A percentile compares a stretch with the other conserved stretches of the same genome.
Conservation (phyloP, 345 rosid genomes). For the Eucalyptus tenuipes region DNA sequence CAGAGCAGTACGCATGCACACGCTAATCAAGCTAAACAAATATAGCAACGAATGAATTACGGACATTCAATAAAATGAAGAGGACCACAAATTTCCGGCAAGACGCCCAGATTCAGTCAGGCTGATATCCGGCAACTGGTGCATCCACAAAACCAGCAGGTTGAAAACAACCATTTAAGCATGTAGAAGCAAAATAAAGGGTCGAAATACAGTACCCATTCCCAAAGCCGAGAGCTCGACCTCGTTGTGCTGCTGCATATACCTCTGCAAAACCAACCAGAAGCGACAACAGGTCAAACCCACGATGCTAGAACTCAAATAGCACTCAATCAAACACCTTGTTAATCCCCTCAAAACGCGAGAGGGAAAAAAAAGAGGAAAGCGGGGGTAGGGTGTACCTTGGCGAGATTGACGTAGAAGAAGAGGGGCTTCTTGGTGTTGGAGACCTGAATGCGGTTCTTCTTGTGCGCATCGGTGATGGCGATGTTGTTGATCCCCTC, state of each 20-base stretch:
- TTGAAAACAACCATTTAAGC: background rate
- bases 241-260: constrained; percentile 56
- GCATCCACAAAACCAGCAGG: background rate
- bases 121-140: background rate
- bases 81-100: background rate
- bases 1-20: background rate
- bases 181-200: background rate
- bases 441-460: constrained; percentile 68
- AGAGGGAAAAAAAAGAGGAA: background rate
- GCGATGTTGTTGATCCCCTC: constrained; percentile 9
- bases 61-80: background rate
- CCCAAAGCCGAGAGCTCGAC: constrained; percentile 78
- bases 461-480: constrained; percentile 21
- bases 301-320: background rate
- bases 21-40: background rate
- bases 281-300: background rate
- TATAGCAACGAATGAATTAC: background rate
- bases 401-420: constrained; percentile 75
- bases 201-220: constrained; percentile 28
- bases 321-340: background rate
- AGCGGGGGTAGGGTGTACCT: constrained; percentile 10
- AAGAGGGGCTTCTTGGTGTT: constrained; percentile 61
- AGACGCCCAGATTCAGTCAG: background rate
- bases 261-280: constrained; percentile 37
- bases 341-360: background rate